A percentile compares a stretch with the other conserved stretches of the same genome.
Conservation (phyloP, 2,329 filamentous ascomycete species). For the Alternaria angustiovoidea region DNA sequence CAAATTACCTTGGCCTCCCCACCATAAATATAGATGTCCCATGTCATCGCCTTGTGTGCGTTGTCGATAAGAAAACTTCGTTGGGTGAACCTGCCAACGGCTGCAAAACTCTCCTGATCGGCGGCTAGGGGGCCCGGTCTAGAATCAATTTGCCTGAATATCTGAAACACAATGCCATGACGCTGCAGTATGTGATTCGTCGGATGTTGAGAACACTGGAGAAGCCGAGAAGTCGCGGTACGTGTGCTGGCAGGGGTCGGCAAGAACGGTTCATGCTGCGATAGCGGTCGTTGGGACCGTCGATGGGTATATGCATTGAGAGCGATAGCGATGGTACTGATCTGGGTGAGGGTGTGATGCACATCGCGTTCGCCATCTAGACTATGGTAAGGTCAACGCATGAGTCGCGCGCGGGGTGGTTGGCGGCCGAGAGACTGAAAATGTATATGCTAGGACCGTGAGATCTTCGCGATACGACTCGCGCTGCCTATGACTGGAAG, state of each 20-base stretch:
- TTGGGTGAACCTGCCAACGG: not conserved
- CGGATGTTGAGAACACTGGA: not conserved
- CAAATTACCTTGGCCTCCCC: not conserved
- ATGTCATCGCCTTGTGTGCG: not conserved
- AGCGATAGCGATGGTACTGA: not conserved
- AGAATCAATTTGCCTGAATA: not conserved
- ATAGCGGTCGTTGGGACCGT: not conserved
- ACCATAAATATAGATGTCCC: not conserved
- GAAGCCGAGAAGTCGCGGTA: not conserved
- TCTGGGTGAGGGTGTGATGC: not conserved
- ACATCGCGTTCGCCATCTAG: not conserved
- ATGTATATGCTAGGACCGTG: not conserved
- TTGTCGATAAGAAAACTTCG: constrained; percentile 3
- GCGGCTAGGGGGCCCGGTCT: not conserved
- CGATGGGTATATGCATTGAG: not conserved
- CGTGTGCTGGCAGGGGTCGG: not conserved
- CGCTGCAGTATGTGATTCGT: not conserved
- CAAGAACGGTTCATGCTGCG: constrained; percentile 1
- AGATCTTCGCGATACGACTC: not conserved
- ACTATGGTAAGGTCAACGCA: not conserved
- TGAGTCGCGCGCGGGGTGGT: not conserved
- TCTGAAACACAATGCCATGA: constrained; percentile 3
- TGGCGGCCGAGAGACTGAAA: not conserved
- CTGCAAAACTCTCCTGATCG: constrained; percentile 7
- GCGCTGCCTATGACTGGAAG: not conserved